phyloP scores from a whole-genome alignment of 2,329 filamentous ascomycete species.

The Nemania serpens region DNA sequence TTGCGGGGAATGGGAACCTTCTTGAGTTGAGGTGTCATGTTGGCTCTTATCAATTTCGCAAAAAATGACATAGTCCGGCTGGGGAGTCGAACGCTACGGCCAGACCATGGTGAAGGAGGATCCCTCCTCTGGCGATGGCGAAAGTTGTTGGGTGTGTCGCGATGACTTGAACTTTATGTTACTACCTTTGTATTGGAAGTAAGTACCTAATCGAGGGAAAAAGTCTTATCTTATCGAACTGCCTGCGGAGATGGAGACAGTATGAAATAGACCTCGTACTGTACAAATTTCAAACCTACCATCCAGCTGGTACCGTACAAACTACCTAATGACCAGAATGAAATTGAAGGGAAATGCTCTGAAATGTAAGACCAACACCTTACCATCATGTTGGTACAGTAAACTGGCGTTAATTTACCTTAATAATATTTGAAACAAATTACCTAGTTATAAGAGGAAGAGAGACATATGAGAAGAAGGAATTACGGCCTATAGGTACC shows the following conservation, averaged over 20 bases:
- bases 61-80: slow-evolving; percentile 35
- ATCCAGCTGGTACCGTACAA: too few species aligned
- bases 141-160: neutral
- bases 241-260: neutral
- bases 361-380: too few species aligned
- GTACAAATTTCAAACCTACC: neutral
- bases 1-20: slow-evolving; percentile 82
- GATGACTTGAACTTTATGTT: too few species aligned
- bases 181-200: too few species aligned
- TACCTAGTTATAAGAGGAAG: too few species aligned
- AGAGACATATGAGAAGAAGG: too few species aligned
- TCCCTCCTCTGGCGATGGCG: neutral
- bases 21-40: slow-evolving; percentile 64
- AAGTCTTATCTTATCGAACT: slow-evolving; percentile 23
- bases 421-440: too few species aligned
- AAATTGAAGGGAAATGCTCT: too few species aligned
- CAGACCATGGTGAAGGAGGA: slow-evolving; percentile 8
- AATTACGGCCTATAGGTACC: too few species aligned
- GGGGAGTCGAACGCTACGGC: neutral
- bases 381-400: too few species aligned
- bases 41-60: slow-evolving; percentile 47
- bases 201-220: neutral
- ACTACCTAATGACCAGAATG: too few species aligned
- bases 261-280: neutral
- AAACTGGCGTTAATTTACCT: too few species aligned